Base-by-base conservation (phyloP, 805 yeast species). In the Scheffersomyces coipomensis region DNA sequence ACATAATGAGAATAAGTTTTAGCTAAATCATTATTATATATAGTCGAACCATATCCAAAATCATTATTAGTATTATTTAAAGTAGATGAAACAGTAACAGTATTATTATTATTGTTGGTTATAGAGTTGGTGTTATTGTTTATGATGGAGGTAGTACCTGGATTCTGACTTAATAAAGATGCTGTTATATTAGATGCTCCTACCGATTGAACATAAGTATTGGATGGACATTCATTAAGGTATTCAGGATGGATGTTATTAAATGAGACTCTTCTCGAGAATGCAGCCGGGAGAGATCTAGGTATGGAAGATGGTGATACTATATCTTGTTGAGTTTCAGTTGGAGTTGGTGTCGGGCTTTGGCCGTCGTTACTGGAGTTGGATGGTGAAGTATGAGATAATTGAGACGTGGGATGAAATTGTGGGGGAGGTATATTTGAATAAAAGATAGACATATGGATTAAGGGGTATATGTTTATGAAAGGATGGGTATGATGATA, bases 231-330 rank as follows among this genome's bases (percentile, higher is more conserved):
- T 27, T 27, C 30, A 13, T 13, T 5, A 8, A 15, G 18, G 15
- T 39, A 37, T 48, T 39, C 62, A 5, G 68, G 68, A 29, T 60
- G 53, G 31, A 71, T 47, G 44, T 70, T 69, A 47, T 68, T 69
- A 55, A 73, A 73, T 11, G 76, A 70, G 2, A 73, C 78, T 34
- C 76, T 52, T 37, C 74, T 45, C 10, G 69, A 39, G 34, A 39
- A 49, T 34, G 29, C 40, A 24, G 43, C 35, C 24, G 38, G 25
- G 19, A 16, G 19, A n/a, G 31, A 21, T 21, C 13, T 24, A 22
- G 38, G 22, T 24, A 29, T 30, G 5, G 30, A 4, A 8, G 17
- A 13, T 13, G 27, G 27, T 35, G 29, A 31, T n/a, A n/a, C n/a
- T n/a, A n/a, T n/a, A n/a, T n/a, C n/a, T n/a, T n/a, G n/a, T n/a